Base-by-base conservation (phyloP, 108 stramenopile species). In the Cyclotella kingstonii region DNA sequence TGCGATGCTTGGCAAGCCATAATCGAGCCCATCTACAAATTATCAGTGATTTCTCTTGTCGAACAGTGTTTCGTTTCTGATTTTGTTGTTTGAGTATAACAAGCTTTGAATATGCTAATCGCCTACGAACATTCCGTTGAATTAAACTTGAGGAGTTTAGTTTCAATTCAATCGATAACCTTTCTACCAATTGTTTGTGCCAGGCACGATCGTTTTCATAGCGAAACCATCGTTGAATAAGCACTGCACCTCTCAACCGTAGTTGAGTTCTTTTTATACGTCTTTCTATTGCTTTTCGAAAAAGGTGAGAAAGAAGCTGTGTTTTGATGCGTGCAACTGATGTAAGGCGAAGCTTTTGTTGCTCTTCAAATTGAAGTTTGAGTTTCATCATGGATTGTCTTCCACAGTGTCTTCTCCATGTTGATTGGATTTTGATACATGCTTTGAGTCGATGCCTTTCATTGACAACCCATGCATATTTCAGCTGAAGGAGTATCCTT, bases 161-260 rank as follows among this genome's bases (percentile, higher is more conserved):
- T 21, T 35, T 54, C 43, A n/a, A 44, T n/a, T 52, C 57, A 29
- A 41, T 31, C 41, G 18, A 11, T 47, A 30, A 39, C 18, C 44
- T 27, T 25, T 46, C 45, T 31, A 18, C 52, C 31, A 66, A 43
- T 14, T 46, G 21, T 1, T 42, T 65, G 0, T 28, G 51, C 44
- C 51, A 23, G 8, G 40, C 43, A 11, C 63, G 57, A 12, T 65
- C 58, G 15, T 49, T 34, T 34, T 60, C 50, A 28, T 41, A 17
- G 4, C 56, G 30, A 44, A 54, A 73, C 63, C 63, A 73, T 6
- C 10, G 22, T 46, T 73, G 72, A 36, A 73, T 73, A 29, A 38
- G 12, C 3, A 54, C 10, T 23, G 63, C 38, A 35, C 36, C 29
- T 39, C 45, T 41, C 1, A 59, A 23, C 5, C 72, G 72, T 29